A percentile compares a stretch with the other conserved stretches of the same genome.
phyloP scores from a whole-genome alignment of 2,329 filamentous ascomycete species.

The Fusarium gaditjirri region DNA sequence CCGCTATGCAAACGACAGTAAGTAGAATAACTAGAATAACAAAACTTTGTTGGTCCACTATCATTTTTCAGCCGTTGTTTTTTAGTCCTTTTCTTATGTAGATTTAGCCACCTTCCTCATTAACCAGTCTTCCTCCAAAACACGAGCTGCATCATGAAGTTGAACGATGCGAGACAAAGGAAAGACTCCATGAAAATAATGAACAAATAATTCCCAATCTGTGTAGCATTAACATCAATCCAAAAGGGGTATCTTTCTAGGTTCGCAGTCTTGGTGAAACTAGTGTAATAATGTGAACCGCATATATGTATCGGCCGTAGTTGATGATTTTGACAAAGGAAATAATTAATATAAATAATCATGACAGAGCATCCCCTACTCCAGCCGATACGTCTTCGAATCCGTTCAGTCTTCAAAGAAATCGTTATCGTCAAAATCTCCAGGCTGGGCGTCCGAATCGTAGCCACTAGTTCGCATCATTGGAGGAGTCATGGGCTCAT shows the following conservation, averaged over 20 bases:
- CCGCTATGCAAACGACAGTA: constrained; percentile 39
- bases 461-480: constrained; percentile 70
- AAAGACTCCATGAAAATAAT: constrained; percentile 19
- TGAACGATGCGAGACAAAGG: constrained; percentile 27
- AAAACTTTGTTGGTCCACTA: constrained; percentile 23
- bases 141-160: constrained; percentile 7
- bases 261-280: constrained; percentile 49
- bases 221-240: constrained; percentile 47
- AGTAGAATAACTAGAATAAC: constrained; percentile 18
- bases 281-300: constrained; percentile 43
- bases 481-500: constrained; percentile 66
- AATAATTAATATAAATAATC: constrained; percentile 29
- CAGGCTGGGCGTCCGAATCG: constrained; percentile 69
- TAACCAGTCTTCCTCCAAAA: constrained; percentile 3
- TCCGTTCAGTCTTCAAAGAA: constrained; percentile 61
- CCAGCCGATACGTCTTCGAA: not conserved
- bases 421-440: constrained; percentile 68
- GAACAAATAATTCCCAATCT: constrained; percentile 41
- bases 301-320: constrained; percentile 37
- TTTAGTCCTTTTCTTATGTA: constrained; percentile 13
- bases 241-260: constrained; percentile 57
- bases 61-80: constrained; percentile 4
- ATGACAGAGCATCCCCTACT: constrained; percentile 14
- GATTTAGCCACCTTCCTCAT: constrained; percentile 9
- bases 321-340: constrained; percentile 45